Evolutionary conservation across 1,284 basidiomycete species (phyloP), one percentile per base, ranked within the genome.

Genomic region (Irpex sp.): DNA sequence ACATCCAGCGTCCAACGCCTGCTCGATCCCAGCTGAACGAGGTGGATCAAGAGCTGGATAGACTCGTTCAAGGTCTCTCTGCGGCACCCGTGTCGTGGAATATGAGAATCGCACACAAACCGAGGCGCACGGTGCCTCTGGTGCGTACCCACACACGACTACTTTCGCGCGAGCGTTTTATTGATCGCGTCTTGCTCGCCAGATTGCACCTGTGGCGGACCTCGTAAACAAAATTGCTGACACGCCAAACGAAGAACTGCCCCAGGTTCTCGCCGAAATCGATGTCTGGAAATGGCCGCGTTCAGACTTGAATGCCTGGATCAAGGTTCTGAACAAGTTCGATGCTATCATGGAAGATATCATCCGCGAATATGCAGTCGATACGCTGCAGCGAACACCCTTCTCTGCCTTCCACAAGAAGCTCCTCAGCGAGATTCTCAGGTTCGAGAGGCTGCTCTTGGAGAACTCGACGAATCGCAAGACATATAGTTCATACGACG

Each of bases 391-490:
- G 76, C 78, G 87, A 54, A 91, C 89, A 66, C 82, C 85, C 33
- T 98, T 99, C 73, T 88, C 88, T 0, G 86, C 89, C 0, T 77
- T 83, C 53, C 89, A 89, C 49, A 97, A 95, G 81, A 84, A 84
- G 64, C 81, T 89, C 2, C 75, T 97, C 13, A 86, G 90, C 65
- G 89, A 92, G 72, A 90, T 99, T 66, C 83, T 99, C 63, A 83
- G 88, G 68, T 97, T 99, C 69, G 88, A 95, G 76, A 85, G 93
- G 61, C 79, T 99, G 54, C 79, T 99, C 59, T 81, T 99, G 71
- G 97, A 99, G 79, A 98, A 98, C 76, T 97, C 96, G 63, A 99
- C 97, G 56, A 99, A 97, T 74, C 84, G 97, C 72, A 99, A 98
- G 81, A 92, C 96, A 64, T 99, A 93, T 78, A 90, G 88, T 65